These are phyloP conservation scores for Picea mariana DNA, from an alignment of 83 land plant genomes.

Conservation along the genomic window DNA sequence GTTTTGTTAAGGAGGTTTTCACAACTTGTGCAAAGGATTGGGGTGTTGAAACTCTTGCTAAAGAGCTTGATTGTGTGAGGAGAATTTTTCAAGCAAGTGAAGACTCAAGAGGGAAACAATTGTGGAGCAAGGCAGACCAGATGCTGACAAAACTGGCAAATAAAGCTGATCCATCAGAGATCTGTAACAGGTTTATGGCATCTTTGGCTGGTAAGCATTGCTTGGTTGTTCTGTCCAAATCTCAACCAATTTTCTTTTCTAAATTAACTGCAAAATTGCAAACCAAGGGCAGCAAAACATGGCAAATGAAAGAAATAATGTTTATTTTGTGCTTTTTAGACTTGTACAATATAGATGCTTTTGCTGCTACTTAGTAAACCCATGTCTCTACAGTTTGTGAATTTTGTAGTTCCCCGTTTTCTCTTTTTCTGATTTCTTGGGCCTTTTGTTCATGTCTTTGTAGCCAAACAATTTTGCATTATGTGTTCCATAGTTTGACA, in stretches of 20 bases:
- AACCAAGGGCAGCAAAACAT: not conserved
- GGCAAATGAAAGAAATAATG: not conserved
- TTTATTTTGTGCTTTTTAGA: no score
- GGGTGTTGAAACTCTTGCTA: conserved; percentile 68
- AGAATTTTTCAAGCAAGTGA: conserved; percentile 79
- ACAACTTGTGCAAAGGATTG: conserved; percentile 76
- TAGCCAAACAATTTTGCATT: no score
- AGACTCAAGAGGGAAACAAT: conserved; percentile 66
- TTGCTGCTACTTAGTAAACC: no score
- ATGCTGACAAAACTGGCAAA: conserved; percentile 55
- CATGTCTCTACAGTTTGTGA: no score
- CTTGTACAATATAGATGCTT: no score
- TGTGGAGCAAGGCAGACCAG: conserved; percentile 59
- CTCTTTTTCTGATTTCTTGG: no score
- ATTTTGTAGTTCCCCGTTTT: no score
- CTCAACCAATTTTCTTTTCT: not conserved
- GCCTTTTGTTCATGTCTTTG: no score
- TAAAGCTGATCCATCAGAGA: conserved; percentile 46
- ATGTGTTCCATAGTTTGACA: no score
- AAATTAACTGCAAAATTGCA: not conserved
- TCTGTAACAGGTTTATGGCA: conserved; percentile 47
- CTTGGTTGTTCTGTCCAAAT: conserved; percentile 2
- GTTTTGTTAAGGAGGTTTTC: conserved; percentile 96
- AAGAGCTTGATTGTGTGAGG: conserved; percentile 86
- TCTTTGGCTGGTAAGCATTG: conserved; percentile 70